Percentiles rank a stretch among this genome's conserved stretches.
These are phyloP conservation scores for Dictyostelium capitatum DNA, from an alignment of 78 protist genomes.

Conservation along the genomic window DNA sequence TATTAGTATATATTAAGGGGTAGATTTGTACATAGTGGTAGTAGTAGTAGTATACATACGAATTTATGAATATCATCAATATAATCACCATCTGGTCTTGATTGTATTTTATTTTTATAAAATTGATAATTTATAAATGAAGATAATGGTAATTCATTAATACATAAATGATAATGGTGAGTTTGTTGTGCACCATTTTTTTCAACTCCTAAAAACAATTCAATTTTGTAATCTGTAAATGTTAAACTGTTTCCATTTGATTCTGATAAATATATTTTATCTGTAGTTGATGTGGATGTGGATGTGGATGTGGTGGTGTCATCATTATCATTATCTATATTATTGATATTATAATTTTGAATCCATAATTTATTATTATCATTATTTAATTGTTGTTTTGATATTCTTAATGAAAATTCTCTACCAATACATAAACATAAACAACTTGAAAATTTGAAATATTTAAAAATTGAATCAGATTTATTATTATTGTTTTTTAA, in stretches of 20 bases:
- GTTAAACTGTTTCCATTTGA: not conserved
- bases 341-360: not conserved
- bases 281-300: not conserved
- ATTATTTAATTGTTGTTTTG: not conserved
- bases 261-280: not conserved
- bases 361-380: not conserved
- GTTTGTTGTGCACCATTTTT: not conserved
- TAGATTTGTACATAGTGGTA: too few relatives aligned
- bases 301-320: too few relatives aligned
- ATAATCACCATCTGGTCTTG: constrained; percentile 7
- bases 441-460: constrained; percentile 3
- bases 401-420: not conserved
- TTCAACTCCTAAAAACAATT: not conserved
- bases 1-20: too few relatives aligned
- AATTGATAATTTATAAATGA: constrained; percentile 6
- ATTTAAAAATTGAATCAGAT: not conserved
- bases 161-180: not conserved
- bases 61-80: not conserved
- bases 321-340: not conserved
- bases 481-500: not conserved
- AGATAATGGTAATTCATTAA: not conserved
- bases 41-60: not conserved
- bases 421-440: not conserved
- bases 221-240: not conserved
- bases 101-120: not conserved